phyloP scores from a whole-genome alignment of 306 rosid species.

The Sechiopsis laciniata region DNA sequence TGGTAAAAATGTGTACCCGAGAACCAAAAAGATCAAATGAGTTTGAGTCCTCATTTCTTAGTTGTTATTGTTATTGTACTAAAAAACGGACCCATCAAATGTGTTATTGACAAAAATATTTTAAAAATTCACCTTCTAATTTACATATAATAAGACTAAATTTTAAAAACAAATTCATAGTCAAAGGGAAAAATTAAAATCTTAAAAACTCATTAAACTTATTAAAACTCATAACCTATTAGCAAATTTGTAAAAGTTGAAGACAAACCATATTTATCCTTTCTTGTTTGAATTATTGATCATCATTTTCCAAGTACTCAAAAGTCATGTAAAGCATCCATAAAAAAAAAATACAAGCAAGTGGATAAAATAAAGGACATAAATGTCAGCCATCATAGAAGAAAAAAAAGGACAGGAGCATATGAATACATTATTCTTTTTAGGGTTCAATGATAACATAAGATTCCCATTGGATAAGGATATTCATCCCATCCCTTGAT shows the following conservation, averaged over 20 bases:
- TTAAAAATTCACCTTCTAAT: too few species aligned
- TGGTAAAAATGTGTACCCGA: too few species aligned
- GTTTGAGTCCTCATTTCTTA: too few species aligned
- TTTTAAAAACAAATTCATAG: too few species aligned
- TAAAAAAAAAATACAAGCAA: background rate
- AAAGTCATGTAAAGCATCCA: background rate
- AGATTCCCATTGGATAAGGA: slow-evolving; percentile 21
- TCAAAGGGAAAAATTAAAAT: too few species aligned
- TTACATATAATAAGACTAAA: too few species aligned
- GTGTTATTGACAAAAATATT: too few species aligned
- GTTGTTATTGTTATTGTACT: too few species aligned
- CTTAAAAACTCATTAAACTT: background rate
- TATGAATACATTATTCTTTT: background rate
- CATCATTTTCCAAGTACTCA: background rate
- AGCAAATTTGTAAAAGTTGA: too few species aligned
- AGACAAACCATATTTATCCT: background rate
- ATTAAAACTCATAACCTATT: background rate
- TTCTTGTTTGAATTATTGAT: background rate
- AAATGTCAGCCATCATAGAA: background rate
- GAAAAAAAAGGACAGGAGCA: background rate
- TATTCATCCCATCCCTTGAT: background rate
- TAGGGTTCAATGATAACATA: background rate
- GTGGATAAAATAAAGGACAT: background rate
- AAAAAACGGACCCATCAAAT: too few species aligned
- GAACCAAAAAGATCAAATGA: too few species aligned